Evolutionary conservation across 306 rosid species (phyloP).

Genomic region (Vicia villosa): DNA sequence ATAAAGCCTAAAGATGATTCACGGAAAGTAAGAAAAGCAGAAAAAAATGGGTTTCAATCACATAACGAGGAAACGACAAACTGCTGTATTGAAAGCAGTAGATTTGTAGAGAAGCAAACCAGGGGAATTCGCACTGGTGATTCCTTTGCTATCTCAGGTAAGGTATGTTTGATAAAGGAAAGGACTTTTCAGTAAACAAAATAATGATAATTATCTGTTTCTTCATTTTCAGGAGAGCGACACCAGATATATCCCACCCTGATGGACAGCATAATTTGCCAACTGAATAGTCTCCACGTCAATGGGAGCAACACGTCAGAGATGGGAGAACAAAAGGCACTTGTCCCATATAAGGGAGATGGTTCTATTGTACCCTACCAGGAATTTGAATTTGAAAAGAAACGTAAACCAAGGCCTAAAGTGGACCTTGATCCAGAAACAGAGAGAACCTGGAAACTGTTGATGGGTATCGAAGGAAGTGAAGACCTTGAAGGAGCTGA

Average conservation of each 20-base stretch:
- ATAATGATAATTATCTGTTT: constrained; percentile 27
- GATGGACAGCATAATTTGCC: constrained; percentile 51
- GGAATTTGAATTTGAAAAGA: constrained; percentile 47
- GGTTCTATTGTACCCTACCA: constrained; percentile 65
- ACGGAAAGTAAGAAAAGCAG: constrained; percentile 32
- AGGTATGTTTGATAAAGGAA: constrained; percentile 40
- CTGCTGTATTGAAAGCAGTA: constrained; percentile 41
- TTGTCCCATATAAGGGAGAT: constrained; percentile 68
- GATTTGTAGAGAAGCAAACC: constrained; percentile 33
- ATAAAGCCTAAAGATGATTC: constrained; percentile 38
- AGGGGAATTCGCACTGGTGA: constrained; percentile 33
- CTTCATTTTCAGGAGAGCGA: constrained; percentile 58
- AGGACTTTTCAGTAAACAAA: constrained; percentile 30
- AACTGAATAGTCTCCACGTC: constrained; percentile 53
- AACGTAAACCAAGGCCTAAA: constrained; percentile 69
- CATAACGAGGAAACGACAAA: constrained; percentile 35
- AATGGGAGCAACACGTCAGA: constrained; percentile 41
- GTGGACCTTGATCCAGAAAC: constrained; percentile 92
- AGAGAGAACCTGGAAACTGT: constrained; percentile 84
- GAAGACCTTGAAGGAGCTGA: constrained; percentile 57
- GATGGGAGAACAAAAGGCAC: constrained; percentile 54
- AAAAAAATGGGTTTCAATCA: constrained; percentile 36
- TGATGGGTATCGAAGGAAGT: constrained; percentile 79
- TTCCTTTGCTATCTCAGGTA: constrained; percentile 40
- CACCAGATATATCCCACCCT: constrained; percentile 20